A percentile compares a stretch with the other conserved stretches of the same genome.
Evolutionary conservation across 1,284 basidiomycete genomes (phyloP).

Genomic region (Meira nashicola): DNA sequence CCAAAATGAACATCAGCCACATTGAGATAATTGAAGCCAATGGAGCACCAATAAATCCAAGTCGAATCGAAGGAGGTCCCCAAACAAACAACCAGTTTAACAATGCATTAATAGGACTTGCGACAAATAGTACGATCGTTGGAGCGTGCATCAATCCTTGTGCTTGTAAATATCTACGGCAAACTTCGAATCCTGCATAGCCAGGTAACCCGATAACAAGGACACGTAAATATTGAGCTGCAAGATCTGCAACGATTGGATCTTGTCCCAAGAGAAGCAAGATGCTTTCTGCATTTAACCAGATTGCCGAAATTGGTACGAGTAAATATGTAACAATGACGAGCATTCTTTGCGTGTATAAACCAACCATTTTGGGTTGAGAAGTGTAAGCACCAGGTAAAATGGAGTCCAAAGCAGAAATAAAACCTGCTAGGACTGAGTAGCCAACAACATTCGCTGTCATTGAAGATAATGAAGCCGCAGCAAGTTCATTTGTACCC

Average conservation of each 20-base stretch:
- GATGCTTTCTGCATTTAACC: conserved; percentile 76
- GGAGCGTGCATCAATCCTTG: conserved; percentile 77
- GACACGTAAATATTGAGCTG: conserved; percentile 68
- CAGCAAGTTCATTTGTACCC: conserved; percentile 45
- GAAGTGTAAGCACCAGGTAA: conserved; percentile 88
- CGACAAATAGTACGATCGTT: conserved; percentile 74
- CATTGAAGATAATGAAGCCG: conserved; percentile 46
- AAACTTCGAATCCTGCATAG: conserved; percentile 60
- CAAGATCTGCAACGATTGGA: conserved; percentile 73
- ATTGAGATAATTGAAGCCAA: conserved; percentile 75
- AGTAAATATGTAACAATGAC: conserved; percentile 54
- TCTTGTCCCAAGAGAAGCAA: conserved; percentile 78
- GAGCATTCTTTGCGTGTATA: conserved; percentile 85
- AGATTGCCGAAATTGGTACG: conserved; percentile 53
- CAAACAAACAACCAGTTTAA: conserved; percentile 74
- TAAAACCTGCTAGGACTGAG: conserved; percentile 61
- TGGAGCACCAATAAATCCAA: conserved; percentile 91
- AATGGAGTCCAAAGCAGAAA: conserved; percentile 78
- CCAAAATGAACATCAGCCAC: conserved; percentile 60
- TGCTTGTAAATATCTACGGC: conserved; percentile 45
- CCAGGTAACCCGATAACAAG: conserved; percentile 79
- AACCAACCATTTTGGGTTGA: conserved; percentile 72
- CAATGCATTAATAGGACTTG: conserved; percentile 78
- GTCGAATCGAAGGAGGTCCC: conserved; percentile 55
- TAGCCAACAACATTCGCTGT: conserved; percentile 51